Base-by-base conservation (phyloP, 2,329 filamentous ascomycete genomes). In the Dichotomopilus funicola region DNA sequence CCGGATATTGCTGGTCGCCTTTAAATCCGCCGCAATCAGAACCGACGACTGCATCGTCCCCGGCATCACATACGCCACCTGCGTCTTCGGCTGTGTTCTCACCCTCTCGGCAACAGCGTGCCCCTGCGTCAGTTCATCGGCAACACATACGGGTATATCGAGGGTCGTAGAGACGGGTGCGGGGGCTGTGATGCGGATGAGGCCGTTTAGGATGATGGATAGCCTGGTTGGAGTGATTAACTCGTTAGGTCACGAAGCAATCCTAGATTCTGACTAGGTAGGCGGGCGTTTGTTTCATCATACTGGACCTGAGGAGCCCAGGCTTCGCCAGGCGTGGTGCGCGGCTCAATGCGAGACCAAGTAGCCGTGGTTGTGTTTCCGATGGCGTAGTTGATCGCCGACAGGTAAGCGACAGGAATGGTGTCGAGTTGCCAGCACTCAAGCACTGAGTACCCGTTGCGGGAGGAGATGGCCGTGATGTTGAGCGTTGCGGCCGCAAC, bases 231-330 rank as follows among this genome's bases (percentile, higher is more conserved):
- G 12, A 40, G 37, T 9, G 8, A 50, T 9, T 2, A 13, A 8
- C 31, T 13, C 11, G 11, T 53, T 13, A 11, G 2, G 19, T 31
- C 13, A 31, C 27, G 4, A 8, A 5, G 37, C 4, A 12, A 2
- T 40, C 4, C 37, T 40, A 43, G 19, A 11, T 55, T n/a, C n/a
- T n/a, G 19, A 2, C 19, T 27, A 27, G 19, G 19, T 3, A 3
- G 19, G 19, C 19, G 19, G 19, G 19, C 19, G 19, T 27, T 27
- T 27, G 19, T 27, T 27, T 27, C 2, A 27, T 27, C 64, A 49
- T 35, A 70, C 67, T 70, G 68, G 31, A 68, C 63, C 6, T 63
- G 51, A 3, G 67, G 66, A 13, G 68, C 68, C 68, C 68, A 70
- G 0, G 68, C 68, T 55, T 70, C 64, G 6, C 68, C 68, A 1